Percentiles rank a stretch among this genome's conserved stretches.
These are phyloP conservation scores for Peronospora farinosa DNA, from an alignment of 352 stramenopile species.

Conservation along the genomic window DNA sequence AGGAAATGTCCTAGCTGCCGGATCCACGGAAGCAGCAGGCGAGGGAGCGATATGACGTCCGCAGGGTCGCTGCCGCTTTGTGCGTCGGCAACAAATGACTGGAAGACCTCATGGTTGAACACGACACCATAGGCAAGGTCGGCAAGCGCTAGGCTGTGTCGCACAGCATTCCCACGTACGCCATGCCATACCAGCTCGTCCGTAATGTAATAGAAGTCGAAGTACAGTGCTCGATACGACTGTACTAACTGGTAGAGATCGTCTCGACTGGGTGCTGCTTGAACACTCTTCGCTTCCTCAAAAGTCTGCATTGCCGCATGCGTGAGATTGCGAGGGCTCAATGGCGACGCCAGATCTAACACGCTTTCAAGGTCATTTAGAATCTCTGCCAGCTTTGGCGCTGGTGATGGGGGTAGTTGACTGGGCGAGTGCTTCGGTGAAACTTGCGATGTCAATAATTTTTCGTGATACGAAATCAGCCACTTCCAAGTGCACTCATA, in stretches of 20 bases:
- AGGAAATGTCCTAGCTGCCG: conserved; percentile 83
- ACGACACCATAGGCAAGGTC: conserved; percentile 80
- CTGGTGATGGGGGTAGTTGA: conserved; percentile 16
- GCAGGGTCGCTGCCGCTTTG: conserved; percentile 13
- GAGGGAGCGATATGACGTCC: conserved; percentile 41
- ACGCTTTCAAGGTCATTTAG: conserved; percentile 55
- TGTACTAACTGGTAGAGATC: conserved; percentile 58
- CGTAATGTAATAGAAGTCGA: conserved; percentile 89
- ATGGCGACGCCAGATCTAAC: conserved; percentile 56
- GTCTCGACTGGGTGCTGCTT: conserved; percentile 28
- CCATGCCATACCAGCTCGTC: conserved; percentile 86
- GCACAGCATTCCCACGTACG: conserved; percentile 74
- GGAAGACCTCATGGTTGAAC: conserved; percentile 83
- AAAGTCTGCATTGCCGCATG: conserved; percentile 31
- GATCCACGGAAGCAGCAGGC: conserved; percentile 77
- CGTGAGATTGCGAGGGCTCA: conserved; percentile 54
- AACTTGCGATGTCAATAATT: conserved; percentile 19
- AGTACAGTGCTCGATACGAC: conserved; percentile 79
- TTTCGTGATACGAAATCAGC: conserved; percentile 62
- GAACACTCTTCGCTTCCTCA: conserved; percentile 26
- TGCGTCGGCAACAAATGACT: conserved; percentile 40
- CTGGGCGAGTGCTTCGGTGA: conserved; percentile 20
- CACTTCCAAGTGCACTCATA: conserved; percentile 76
- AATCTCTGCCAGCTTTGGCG: conserved; percentile 42
- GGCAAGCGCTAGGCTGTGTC: conserved; percentile 74